Conservation (phyloP, 1,284 basidiomycete genomes). For the Tylopilus orsonianus region DNA sequence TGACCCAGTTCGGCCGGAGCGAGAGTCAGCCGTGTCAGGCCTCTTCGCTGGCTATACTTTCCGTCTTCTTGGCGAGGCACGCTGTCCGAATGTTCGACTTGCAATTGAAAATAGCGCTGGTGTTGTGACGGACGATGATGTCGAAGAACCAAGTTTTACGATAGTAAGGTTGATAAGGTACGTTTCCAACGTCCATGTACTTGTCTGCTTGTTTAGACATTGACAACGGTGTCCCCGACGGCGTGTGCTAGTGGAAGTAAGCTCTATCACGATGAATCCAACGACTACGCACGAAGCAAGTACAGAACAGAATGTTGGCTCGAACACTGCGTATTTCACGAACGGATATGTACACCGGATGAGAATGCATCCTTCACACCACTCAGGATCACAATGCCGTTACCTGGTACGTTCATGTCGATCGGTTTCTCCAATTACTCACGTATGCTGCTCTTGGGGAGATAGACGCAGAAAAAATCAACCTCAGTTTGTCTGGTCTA, state of each 20-base stretch:
- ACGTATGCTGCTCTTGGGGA: background rate
- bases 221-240: background rate
- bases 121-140: slow-evolving; percentile 39
- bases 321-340: slow-evolving; percentile 70
- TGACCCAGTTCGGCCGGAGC: slow-evolving; percentile 9
- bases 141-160: slow-evolving; percentile 57
- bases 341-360: slow-evolving; percentile 55
- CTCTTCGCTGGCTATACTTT: slow-evolving; percentile 58
- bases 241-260: slow-evolving; percentile 55
- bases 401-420: slow-evolving; percentile 43
- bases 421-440: slow-evolving; percentile 3
- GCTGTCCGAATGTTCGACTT: slow-evolving; percentile 48
- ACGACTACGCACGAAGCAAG: slow-evolving; percentile 44
- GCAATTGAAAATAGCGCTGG: slow-evolving; percentile 64
- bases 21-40: slow-evolving; percentile 11
- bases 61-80: slow-evolving; percentile 63
- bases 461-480: slow-evolving; percentile 52
- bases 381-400: slow-evolving; percentile 49
- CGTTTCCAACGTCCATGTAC: background rate
- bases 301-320: slow-evolving; percentile 84
- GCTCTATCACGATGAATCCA: slow-evolving; percentile 52
- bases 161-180: slow-evolving; percentile 73
- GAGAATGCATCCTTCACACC: slow-evolving; percentile 67
- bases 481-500: slow-evolving; percentile 69
- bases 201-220: background rate